These are phyloP conservation scores for Trametes maxima DNA, from an alignment of 768 basidiomycete genomes.

Conservation along the genomic window DNA sequence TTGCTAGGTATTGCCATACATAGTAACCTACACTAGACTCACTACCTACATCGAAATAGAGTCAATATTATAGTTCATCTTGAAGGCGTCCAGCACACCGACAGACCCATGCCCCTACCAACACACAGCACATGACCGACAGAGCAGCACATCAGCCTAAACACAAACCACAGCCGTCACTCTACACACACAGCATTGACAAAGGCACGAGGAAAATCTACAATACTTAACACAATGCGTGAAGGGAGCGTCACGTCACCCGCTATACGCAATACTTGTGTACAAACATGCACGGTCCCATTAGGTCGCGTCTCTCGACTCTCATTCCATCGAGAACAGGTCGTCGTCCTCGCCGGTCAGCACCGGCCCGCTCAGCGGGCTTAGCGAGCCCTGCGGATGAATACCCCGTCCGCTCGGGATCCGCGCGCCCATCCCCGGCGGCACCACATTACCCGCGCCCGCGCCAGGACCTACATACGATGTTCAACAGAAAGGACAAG, in stretches of 20 bases:
- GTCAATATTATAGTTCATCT: too few species aligned
- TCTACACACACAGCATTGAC: not conserved
- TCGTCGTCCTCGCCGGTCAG: slow-evolving; percentile 65
- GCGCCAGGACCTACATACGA: not conserved
- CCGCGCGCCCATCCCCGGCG: slow-evolving; percentile 27
- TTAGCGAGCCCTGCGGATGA: slow-evolving; percentile 45
- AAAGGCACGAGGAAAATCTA: not conserved
- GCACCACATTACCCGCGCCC: slow-evolving; percentile 19
- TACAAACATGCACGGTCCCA: not conserved
- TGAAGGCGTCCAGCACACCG: too few species aligned
- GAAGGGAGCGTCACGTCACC: too few species aligned
- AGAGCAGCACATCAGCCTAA: too few species aligned
- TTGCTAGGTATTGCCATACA: too few species aligned
- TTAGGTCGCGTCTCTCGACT: not conserved
- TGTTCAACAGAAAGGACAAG: not conserved
- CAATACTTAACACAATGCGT: slow-evolving; percentile 11
- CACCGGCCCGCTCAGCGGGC: slow-evolving; percentile 65
- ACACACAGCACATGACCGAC: too few species aligned
- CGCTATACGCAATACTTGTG: not conserved
- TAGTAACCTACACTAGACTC: too few species aligned
- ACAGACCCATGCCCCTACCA: too few species aligned
- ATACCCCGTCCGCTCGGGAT: slow-evolving; percentile 40
- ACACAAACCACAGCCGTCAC: too few species aligned
- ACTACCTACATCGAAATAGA: too few species aligned
- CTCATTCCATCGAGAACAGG: slow-evolving; percentile 66